Base-by-base conservation (phyloP, 2,329 filamentous ascomycete genomes). In the Fusarium foetens region DNA sequence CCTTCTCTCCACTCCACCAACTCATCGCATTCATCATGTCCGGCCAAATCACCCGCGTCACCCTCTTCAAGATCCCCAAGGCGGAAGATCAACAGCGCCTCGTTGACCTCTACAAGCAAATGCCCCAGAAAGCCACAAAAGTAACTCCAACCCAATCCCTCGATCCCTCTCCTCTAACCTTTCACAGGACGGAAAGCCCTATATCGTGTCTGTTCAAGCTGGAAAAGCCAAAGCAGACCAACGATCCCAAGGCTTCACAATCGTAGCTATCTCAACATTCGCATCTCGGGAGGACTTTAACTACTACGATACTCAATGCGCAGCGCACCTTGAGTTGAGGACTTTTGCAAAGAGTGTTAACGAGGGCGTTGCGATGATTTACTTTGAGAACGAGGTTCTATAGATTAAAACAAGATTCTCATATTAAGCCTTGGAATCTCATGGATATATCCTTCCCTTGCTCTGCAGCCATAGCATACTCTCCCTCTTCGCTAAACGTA, bases 131-230 rank as follows among this genome's bases (percentile, higher is more conserved):
- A 35, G 77, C 81, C n/a, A 17, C 81, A 63, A 79, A 81, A 71
- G 70, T 84, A 23, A 21, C 42, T 52, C 7, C 31, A 8, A 4
- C 1, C 10, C 5, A n/a, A 7, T 6, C 6, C 8, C 2, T 12
- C 4, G 6, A 17, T 16, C 43, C 1, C 3, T 8, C 1, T 0
- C 5, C 2, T 13, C 13, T 45, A 36, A 23, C 6, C 25, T 4
- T 9, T 8, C 1, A 5, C 7, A 91, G 90, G 85, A 90, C 63
- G 89, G 88, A 48, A 87, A 90, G 68, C 87, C 87, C 1, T 92
- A 92, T 75, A 90, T 92, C 52, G 71, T 86, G 41, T 82, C 83
- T 6, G 84, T 86, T 0, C 59, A 81, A 80, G 89, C 86, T 2
- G 85, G 85, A 7, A 77, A 80, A 8, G 83, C 87, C 1, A 81